Conservation (phyloP, 345 rosid genomes). For the Dovyalis caffra region DNA sequence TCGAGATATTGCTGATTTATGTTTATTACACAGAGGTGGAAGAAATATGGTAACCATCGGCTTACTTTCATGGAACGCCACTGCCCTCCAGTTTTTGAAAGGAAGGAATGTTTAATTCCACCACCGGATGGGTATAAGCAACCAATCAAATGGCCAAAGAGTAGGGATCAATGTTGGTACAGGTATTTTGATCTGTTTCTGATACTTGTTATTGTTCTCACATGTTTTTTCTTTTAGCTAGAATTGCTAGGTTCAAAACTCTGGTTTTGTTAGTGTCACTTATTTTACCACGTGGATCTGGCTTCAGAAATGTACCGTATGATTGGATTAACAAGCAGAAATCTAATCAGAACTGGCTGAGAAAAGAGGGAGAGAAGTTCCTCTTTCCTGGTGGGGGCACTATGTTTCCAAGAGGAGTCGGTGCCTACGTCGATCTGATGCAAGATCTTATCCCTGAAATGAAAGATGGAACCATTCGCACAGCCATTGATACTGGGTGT, state of each 20-base stretch:
- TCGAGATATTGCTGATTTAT: constrained; percentile 8
- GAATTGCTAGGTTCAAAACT: neutral
- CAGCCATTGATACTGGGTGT: constrained; percentile 97
- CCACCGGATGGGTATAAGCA: constrained; percentile 97
- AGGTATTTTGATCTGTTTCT: constrained; percentile 47
- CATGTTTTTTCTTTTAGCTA: neutral
- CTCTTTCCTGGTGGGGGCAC: constrained; percentile 97
- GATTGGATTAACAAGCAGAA: constrained; percentile 97
- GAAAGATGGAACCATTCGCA: constrained; percentile 85
- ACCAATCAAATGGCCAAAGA: constrained; percentile 94
- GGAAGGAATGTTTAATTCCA: constrained; percentile 89
- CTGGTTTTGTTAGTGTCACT: neutral
- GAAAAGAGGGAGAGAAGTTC: constrained; percentile 90
- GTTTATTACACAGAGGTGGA: constrained; percentile 73
- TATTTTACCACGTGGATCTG: constrained; percentile 17
- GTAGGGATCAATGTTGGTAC: constrained; percentile 93
- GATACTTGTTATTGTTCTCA: neutral
- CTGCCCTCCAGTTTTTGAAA: constrained; percentile 84
- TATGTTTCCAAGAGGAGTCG: constrained; percentile 93
- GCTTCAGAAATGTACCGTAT: constrained; percentile 90
- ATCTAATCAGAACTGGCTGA: constrained; percentile 95
- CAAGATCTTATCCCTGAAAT: constrained; percentile 91
- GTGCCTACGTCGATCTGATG: constrained; percentile 94
- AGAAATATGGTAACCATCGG: constrained; percentile 74
- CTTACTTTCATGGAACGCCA: constrained; percentile 96